Evolutionary conservation across 2,329 filamentous ascomycete species (phyloP).

Genomic region (Fusarium tanahbumbuense): DNA sequence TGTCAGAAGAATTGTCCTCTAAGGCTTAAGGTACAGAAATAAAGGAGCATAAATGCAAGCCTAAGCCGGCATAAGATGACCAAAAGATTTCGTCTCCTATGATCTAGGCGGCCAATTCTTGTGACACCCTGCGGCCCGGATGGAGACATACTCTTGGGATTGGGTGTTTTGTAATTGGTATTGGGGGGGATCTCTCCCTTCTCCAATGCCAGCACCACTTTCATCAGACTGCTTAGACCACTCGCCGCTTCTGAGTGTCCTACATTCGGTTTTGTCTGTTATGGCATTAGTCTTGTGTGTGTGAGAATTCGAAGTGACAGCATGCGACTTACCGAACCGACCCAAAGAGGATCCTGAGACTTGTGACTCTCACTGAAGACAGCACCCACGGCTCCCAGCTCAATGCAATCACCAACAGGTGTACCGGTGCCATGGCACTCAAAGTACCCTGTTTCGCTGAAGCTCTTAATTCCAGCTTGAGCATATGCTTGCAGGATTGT

Average conservation of each 20-base stretch:
- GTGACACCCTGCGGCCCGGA: too few relatives aligned
- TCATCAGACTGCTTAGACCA: conserved; percentile 46
- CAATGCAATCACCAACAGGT: conserved; percentile 46
- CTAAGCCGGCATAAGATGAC: too few relatives aligned
- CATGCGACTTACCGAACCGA: conserved; percentile 58
- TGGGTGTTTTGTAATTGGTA: conserved; percentile 40
- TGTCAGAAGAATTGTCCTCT: too few relatives aligned
- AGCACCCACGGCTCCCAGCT: conserved; percentile 49
- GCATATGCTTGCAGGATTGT: conserved; percentile 46
- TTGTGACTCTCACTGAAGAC: conserved; percentile 46
- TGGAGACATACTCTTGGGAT: conserved; percentile 39
- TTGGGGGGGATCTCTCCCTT: conserved; percentile 46
- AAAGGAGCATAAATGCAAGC: too few relatives aligned
- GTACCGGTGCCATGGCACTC: conserved; percentile 50
- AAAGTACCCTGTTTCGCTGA: conserved; percentile 46
- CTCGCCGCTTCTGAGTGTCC: conserved; percentile 47
- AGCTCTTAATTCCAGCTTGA: conserved; percentile 29
- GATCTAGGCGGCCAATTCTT: too few relatives aligned
- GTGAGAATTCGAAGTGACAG: background rate
- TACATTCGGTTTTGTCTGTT: conserved; percentile 44
- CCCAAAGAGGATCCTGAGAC: conserved; percentile 48
- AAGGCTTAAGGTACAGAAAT: too few relatives aligned
- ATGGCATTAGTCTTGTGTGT: conserved; percentile 39
- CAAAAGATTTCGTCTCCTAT: too few relatives aligned
- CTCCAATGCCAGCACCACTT: conserved; percentile 44